phyloP scores from a whole-genome alignment of 2,329 filamentous ascomycete species.

The Sphaerulina vaccinii region DNA sequence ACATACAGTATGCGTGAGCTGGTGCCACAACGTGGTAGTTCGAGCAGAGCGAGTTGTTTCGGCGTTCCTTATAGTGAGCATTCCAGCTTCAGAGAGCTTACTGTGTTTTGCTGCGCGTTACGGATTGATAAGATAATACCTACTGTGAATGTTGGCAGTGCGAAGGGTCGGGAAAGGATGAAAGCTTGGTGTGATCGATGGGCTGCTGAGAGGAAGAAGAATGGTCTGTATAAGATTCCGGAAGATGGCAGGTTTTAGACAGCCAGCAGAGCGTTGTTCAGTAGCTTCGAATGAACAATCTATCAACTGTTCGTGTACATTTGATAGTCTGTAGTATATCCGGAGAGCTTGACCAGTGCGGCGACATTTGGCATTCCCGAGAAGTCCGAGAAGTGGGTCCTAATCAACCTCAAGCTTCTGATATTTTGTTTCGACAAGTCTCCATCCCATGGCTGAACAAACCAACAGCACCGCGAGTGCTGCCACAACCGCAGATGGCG shows the following conservation, averaged over 20 bases:
- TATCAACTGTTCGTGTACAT: not conserved
- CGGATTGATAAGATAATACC: constrained; percentile 87
- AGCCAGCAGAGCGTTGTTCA: too few species aligned
- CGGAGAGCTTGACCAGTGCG: too few species aligned
- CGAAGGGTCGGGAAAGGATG: constrained; percentile 64
- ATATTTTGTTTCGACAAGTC: not conserved
- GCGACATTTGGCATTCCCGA: too few species aligned
- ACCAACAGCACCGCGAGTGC: not conserved
- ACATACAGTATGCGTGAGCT: constrained; percentile 71
- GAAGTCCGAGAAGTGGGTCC: too few species aligned
- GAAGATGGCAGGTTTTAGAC: constrained; percentile 35
- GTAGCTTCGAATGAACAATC: not conserved
- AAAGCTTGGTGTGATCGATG: constrained; percentile 65
- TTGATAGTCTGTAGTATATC: too few species aligned
- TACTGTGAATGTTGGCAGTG: constrained; percentile 80
- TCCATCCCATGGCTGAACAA: not conserved
- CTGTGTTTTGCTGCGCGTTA: constrained; percentile 86
- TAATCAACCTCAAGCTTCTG: too few species aligned
- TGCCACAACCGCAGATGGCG: not conserved
- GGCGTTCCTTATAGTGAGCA: constrained; percentile 96
- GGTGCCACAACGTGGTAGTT: constrained; percentile 78
- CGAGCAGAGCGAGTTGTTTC: constrained; percentile 78
- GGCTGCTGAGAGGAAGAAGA: constrained; percentile 62
- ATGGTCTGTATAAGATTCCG: constrained; percentile 53
- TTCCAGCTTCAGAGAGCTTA: constrained; percentile 89